Evolutionary conservation across 495 filamentous ascomycete genomes (phyloP), one percentile per base, ranked within the genome.

Genomic region (Aspergillus wentii): DNA sequence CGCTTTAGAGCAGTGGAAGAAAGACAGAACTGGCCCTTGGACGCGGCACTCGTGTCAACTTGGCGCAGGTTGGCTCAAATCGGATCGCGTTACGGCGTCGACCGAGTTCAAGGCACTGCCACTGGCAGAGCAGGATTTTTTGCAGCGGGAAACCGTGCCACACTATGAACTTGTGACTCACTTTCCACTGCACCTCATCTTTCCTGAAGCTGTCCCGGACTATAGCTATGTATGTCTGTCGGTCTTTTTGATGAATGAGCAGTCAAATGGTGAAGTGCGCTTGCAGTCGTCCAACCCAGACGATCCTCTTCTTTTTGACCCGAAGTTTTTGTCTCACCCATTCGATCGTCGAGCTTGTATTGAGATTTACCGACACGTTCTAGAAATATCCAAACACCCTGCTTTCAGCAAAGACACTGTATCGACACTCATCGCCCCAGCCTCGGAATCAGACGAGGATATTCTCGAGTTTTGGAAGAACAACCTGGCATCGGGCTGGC

Each of bases 341-440:
- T 83, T 69, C 35, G 82, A 85, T 45, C 66, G 66, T 4, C 70
- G 71, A 1, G 64, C 68, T 0, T 69, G 71, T 9, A 53, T 81
- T 23, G 74, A 82, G 46, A 62, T 71, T 2, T 61, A 76, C 22
- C 64, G 73, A 3, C 59, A 74, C 6, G 52, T 62, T 1, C 23
- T 76, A 2, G 53, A 70, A 17, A 35, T 80, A 9, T 56, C 64
- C 5, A 55, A 61, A 1, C 57, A 64, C 11, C 65, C 70, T 7
- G 52, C 56, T 0, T 72, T 76, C 41, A 58, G 62, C 10, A 69
- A 72, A 32, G 66, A 74, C 33, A 71, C 54, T 4, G 46, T 74
- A 4, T 42, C 55, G 1, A 51, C 56, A 4, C 26, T 78, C 3
- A 49, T 58, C 1, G 71, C 51, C 0, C 74, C 79, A 0, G 38